phyloP scores from a whole-genome alignment of 2,329 filamentous ascomycete species.

The Phyllosticta paracitricarpa region DNA sequence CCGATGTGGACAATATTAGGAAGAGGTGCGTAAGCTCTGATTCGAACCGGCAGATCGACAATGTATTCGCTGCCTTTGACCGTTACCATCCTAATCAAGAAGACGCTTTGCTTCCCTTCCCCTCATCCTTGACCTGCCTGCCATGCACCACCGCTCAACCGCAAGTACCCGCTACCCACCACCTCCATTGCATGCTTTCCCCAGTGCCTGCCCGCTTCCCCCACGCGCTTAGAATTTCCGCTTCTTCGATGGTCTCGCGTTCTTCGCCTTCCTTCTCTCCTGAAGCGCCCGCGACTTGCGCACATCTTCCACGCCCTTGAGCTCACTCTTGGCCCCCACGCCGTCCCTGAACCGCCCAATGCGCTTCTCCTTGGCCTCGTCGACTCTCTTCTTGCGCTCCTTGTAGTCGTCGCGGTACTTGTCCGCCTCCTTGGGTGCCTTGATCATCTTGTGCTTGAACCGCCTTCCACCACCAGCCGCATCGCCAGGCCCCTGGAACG shows the following conservation, averaged over 20 bases:
- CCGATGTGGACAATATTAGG: not conserved
- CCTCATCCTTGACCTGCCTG: not conserved
- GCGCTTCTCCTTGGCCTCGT: slow-evolving; percentile 77
- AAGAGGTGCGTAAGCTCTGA: not conserved
- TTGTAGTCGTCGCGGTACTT: slow-evolving; percentile 86
- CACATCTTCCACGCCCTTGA: slow-evolving; percentile 76
- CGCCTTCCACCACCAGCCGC: slow-evolving; percentile 37
- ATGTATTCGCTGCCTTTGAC: not conserved
- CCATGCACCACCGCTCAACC: not conserved
- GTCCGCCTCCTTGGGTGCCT: slow-evolving; percentile 87
- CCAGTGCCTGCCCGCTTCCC: not conserved
- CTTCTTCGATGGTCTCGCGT: slow-evolving; percentile 67
- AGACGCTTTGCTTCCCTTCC: not conserved
- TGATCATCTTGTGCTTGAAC: slow-evolving; percentile 79
- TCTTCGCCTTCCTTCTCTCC: slow-evolving; percentile 75
- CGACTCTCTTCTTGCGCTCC: slow-evolving; percentile 78
- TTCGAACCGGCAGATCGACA: not conserved
- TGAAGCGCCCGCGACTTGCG: slow-evolving; percentile 68
- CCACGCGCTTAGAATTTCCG: slow-evolving; percentile 27
- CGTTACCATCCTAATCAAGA: not conserved
- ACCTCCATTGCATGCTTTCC: not conserved
- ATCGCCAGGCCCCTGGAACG: slow-evolving; percentile 16
- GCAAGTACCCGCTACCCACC: not conserved
- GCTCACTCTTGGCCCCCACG: slow-evolving; percentile 60
- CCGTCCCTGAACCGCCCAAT: slow-evolving; percentile 65